Base-by-base conservation (phyloP, 805 yeast species). In the Ogataea degrootiae region DNA sequence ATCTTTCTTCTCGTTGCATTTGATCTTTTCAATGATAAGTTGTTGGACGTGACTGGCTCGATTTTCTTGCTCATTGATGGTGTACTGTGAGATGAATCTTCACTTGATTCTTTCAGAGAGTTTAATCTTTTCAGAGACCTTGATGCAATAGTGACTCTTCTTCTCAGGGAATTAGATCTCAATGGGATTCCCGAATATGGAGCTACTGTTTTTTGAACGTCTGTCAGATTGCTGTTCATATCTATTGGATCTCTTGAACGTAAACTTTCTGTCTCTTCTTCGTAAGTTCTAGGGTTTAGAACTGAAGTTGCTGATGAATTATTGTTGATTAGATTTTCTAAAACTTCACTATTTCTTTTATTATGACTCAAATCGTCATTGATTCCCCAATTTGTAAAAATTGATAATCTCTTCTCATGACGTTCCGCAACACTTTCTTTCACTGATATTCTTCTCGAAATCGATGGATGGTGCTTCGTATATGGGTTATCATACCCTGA, bases 1-100 rank as follows among this genome's bases (percentile, higher is more conserved):
- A 52, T 42, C 42, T 61, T 66, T 36, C 69, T 51, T 43, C 56
- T 59, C n/a, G 59, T 57, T 9, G 70, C 70, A 43, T 63, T 63
- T 0, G 65, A 54, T 42, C 70, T 52, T 38, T 54, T 59, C 17
- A 66, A 47, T 17, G 59, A 55, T 23, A 51, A 46, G 15, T 50
- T 43, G 8, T 42, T 37, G 8, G 44, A 41, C 4, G 12, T 23
- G 7, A 35, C 22, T 31, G 39, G 21, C 16, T 23, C n/a, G 16
- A 26, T 26, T 11, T 2, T 26, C 12, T 26, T 26, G 31, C 11
- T 26, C 4, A 9, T 26, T 26, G 31, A 8, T 26, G 12, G 1
- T 3, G 3, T 22, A 2, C 16, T 9, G 21, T 15, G 21, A 15
- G 17, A 8, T 2, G n/a, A 23, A 23, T 26, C 26, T n/a, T 39